phyloP scores from a whole-genome alignment of 176 grass and related monocot genomes.

The Panicum miliaceum region DNA sequence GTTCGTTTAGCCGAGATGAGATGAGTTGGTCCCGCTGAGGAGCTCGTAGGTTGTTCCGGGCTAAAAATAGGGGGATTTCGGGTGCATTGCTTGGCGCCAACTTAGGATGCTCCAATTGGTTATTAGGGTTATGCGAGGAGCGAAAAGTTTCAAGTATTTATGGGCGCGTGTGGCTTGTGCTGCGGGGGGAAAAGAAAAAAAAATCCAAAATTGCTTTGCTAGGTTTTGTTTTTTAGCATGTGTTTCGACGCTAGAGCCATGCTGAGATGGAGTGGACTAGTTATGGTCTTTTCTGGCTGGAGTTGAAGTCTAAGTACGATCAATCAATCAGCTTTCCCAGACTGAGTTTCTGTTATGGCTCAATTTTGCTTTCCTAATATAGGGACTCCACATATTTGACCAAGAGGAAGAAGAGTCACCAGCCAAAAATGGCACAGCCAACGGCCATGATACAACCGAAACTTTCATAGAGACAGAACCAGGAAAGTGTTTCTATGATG shows the following conservation, averaged over 20 bases:
- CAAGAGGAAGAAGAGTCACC: conserved; percentile 20
- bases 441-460: conserved; percentile 21
- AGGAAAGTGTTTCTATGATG: conserved; percentile 47
- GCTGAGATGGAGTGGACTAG: not conserved
- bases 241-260: not conserved
- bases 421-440: not conserved
- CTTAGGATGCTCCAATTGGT: not conserved
- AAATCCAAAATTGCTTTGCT: conserved; percentile 31
- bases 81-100: conserved; percentile 12
- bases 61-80: not conserved
- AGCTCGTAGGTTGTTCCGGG: conserved; percentile 13
- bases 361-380: conserved; percentile 14
- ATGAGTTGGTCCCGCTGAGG: not conserved
- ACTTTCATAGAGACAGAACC: conserved; percentile 22
- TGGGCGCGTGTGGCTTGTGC: not conserved
- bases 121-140: not conserved
- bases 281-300: not conserved
- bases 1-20: conserved; percentile 1
- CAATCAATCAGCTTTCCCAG: conserved; percentile 1
- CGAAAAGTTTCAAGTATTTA: conserved; percentile 1
- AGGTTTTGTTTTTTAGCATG: not conserved
- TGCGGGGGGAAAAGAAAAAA: not conserved
- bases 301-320: not conserved
- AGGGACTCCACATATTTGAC: conserved; percentile 48
- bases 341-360: not conserved